Percentiles rank a stretch among this genome's conserved stretches.
Evolutionary conservation across 179 eudicot genomes (phyloP).

Genomic region (Beta macrorhiza): DNA sequence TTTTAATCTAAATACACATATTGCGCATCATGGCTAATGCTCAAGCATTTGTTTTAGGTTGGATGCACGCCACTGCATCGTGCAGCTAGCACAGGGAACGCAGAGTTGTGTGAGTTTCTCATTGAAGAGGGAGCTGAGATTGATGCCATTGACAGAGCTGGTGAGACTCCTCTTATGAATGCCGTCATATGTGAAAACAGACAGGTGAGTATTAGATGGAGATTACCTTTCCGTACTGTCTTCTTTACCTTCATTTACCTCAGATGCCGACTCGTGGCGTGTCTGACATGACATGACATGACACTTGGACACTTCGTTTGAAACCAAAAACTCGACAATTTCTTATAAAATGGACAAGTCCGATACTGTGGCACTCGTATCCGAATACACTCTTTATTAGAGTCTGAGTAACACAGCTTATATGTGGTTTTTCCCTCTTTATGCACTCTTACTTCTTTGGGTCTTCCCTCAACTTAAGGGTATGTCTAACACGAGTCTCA

Average conservation of each 20-base stretch:
- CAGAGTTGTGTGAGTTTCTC: slow-evolving; percentile 72
- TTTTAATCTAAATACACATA: background rate
- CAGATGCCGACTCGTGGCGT: too few relatives aligned
- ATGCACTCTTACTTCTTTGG: background rate
- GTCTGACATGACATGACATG: too few relatives aligned
- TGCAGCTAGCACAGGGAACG: slow-evolving; percentile 90
- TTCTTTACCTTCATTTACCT: background rate
- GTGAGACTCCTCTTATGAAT: slow-evolving; percentile 88
- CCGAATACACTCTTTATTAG: too few relatives aligned
- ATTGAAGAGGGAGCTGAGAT: slow-evolving; percentile 97
- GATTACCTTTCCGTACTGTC: background rate
- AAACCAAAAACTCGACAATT: too few relatives aligned
- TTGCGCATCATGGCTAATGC: background rate
- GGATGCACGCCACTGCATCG: slow-evolving; percentile 99
- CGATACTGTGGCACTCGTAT: too few relatives aligned
- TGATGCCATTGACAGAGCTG: slow-evolving; percentile 74
- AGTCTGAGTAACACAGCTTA: background rate
- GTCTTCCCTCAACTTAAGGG: background rate
- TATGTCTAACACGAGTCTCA: too few relatives aligned
- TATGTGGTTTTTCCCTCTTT: background rate
- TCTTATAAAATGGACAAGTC: too few relatives aligned
- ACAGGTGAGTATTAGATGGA: slow-evolving; percentile 46
- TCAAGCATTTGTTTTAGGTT: slow-evolving; percentile 45
- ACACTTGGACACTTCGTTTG: too few relatives aligned
- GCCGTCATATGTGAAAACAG: slow-evolving; percentile 77